These are phyloP conservation scores for Phytophthora pistaciae DNA, from an alignment of 352 stramenopile genomes.

Conservation along the genomic window DNA sequence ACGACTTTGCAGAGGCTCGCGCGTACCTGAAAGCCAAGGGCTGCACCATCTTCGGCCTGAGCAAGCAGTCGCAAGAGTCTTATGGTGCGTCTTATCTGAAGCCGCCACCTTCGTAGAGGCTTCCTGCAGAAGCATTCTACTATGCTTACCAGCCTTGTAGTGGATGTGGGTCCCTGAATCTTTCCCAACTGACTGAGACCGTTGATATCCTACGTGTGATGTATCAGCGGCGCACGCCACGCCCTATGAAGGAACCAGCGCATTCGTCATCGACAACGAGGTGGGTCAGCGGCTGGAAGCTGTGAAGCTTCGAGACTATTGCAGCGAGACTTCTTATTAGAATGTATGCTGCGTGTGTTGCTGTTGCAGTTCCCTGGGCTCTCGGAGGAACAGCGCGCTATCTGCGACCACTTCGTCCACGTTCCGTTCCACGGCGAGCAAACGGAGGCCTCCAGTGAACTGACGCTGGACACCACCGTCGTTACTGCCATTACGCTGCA, in stretches of 20 bases:
- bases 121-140: background rate
- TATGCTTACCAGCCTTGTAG: background rate
- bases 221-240: slow-evolving; percentile 57
- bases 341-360: background rate
- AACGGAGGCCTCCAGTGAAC: slow-evolving; percentile 39
- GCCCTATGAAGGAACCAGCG: slow-evolving; percentile 61
- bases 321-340: too few relatives aligned
- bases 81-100: slow-evolving; percentile 36
- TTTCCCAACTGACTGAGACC: background rate
- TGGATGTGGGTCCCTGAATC: background rate
- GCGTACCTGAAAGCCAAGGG: slow-evolving; percentile 63
- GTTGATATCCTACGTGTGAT: slow-evolving; percentile 22
- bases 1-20: slow-evolving; percentile 68
- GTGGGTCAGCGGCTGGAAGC: slow-evolving; percentile 32
- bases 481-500: slow-evolving; percentile 73
- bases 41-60: slow-evolving; percentile 74
- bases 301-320: slow-evolving; percentile 8
- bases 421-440: slow-evolving; percentile 62
- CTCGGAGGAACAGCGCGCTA: slow-evolving; percentile 64
- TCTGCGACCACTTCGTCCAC: slow-evolving; percentile 76
- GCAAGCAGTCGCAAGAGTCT: slow-evolving; percentile 22
- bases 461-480: slow-evolving; percentile 72
- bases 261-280: slow-evolving; percentile 86
- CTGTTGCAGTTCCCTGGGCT: slow-evolving; percentile 48
- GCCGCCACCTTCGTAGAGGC: background rate